A percentile compares a stretch with the other conserved stretches of the same genome.
Evolutionary conservation across 352 stramenopile genomes (phyloP).

Genomic region (Pythium dissotocum): DNA sequence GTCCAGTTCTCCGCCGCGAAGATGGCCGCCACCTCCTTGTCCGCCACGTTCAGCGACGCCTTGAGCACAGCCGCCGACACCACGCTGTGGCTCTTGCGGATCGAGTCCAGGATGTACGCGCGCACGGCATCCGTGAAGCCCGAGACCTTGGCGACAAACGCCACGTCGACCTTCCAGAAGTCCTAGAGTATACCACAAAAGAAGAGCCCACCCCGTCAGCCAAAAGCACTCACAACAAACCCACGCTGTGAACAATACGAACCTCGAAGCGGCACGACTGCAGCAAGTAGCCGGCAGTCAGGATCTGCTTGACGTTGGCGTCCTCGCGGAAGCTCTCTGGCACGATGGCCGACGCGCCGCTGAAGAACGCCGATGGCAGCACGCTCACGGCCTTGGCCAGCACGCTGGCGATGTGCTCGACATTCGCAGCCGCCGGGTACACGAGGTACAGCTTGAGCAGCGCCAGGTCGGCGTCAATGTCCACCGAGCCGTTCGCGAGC

Average conservation of each 20-base stretch:
- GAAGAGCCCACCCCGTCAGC: background rate
- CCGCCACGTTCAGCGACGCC: slow-evolving; percentile 65
- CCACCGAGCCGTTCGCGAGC: slow-evolving; percentile 53
- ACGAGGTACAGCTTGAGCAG: slow-evolving; percentile 85
- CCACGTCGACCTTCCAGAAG: slow-evolving; percentile 74
- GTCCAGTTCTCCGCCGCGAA: slow-evolving; percentile 73
- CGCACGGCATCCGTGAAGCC: slow-evolving; percentile 77
- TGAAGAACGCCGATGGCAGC: slow-evolving; percentile 78
- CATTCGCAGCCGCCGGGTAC: slow-evolving; percentile 59
- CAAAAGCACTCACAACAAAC: background rate
- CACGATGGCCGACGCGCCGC: slow-evolving; percentile 66
- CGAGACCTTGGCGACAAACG: slow-evolving; percentile 58
- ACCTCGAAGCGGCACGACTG: slow-evolving; percentile 77
- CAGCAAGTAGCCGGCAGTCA: slow-evolving; percentile 65
- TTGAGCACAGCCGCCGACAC: slow-evolving; percentile 63
- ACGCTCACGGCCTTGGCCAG: slow-evolving; percentile 72
- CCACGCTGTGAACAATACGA: background rate
- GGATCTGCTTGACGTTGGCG: slow-evolving; percentile 50
- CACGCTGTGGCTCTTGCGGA: slow-evolving; percentile 73
- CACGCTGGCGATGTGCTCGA: slow-evolving; percentile 61
- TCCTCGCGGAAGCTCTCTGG: slow-evolving; percentile 72
- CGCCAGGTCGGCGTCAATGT: slow-evolving; percentile 77
- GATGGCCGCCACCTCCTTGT: slow-evolving; percentile 61
- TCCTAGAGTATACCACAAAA: slow-evolving; percentile 29
- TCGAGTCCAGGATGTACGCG: slow-evolving; percentile 69